Evolutionary conservation across 2,329 filamentous ascomycete genomes (phyloP), one percentile per base, ranked within the genome.

Genomic region (Anisogramma anomala): DNA sequence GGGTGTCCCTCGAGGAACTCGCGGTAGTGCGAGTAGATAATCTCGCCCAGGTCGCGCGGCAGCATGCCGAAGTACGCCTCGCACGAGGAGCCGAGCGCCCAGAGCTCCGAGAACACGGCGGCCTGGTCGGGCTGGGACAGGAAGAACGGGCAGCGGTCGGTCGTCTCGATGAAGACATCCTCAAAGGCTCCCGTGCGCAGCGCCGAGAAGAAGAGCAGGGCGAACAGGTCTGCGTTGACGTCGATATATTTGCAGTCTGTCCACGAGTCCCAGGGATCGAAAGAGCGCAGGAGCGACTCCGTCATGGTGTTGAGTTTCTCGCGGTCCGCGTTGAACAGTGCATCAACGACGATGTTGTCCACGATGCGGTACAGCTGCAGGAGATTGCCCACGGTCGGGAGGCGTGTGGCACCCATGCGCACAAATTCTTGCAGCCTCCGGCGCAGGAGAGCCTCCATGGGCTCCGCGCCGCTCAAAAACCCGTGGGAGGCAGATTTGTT

Each of bases 81-180:
- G 50, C 76, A 80, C 40, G 74, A 70, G 3, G 75, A 79, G 1
- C 76, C 76, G 2, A 79, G 60, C 0, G 74, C 75, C 56, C 77
- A 79, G 0, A 77, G 67, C 52, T 79, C 76, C 1, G 75, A 69
- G 50, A 79, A 79, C 6, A 73, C 73, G 23, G 74, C 75, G 11
- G 75, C 74, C 53, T 80, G 76, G 42, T 79, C 76, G 2, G 73
- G 63, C 42, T 77, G 74, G 15, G 69, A 64, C 40, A 77, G 72
- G 55, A 77, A 76, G 8, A 78, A 59, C 0, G 74, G 75, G 49
- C 77, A 78, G 6, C 74, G 64, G 50, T 79, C 75, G 0, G 71
- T 74, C 1, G 77, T 71, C 53, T 79, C 75, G 10, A 74, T 60
- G 50, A 78, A 79, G 0, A 79, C 71, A 44, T 80, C 74, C 45